phyloP scores from a whole-genome alignment of 2,329 filamentous ascomycete species.

The Rachicladosporium sp. region DNA sequence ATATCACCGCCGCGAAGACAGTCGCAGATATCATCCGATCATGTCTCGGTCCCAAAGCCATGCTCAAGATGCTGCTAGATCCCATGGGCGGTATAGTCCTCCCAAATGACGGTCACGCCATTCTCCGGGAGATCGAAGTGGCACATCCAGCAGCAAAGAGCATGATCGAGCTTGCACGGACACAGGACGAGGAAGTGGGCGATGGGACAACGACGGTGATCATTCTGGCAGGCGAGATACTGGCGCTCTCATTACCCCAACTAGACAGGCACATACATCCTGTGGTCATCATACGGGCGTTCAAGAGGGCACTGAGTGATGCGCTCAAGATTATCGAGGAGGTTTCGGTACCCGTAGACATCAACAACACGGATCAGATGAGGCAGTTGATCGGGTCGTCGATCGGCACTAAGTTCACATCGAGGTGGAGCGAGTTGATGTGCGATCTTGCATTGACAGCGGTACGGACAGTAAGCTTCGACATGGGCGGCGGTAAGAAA shows the following conservation, averaged over 20 bases:
- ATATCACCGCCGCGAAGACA: constrained; percentile 97
- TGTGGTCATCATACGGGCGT: constrained; percentile 93
- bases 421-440: constrained; percentile 93
- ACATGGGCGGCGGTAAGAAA: constrained; percentile 73
- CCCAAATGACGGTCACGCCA: constrained; percentile 97
- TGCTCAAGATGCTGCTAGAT: constrained; percentile 99
- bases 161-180: constrained; percentile 98
- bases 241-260: constrained; percentile 89
- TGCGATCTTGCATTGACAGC: constrained; percentile 83
- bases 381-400: constrained; percentile 87
- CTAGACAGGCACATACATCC: constrained; percentile 99
- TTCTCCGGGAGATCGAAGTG: constrained; percentile 96
- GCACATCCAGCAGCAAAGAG: constrained; percentile 97
- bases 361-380: constrained; percentile 92
- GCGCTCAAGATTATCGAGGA: constrained; percentile 89
- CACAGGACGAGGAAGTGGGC: constrained; percentile 97
- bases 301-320: constrained; percentile 90
- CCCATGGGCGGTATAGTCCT: constrained; percentile 93
- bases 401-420: constrained; percentile 97
- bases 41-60: constrained; percentile 97
- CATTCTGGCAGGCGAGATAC: constrained; percentile 91
- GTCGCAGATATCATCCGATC: constrained; percentile 99
- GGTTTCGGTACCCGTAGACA: constrained; percentile 82
- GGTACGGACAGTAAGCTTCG: constrained; percentile 87
- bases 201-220: constrained; percentile 99